Percentiles rank a stretch among this genome's conserved stretches.
phyloP scores from a whole-genome alignment of 257 asterid genomes.

The Schizonepeta tenuifolia region DNA sequence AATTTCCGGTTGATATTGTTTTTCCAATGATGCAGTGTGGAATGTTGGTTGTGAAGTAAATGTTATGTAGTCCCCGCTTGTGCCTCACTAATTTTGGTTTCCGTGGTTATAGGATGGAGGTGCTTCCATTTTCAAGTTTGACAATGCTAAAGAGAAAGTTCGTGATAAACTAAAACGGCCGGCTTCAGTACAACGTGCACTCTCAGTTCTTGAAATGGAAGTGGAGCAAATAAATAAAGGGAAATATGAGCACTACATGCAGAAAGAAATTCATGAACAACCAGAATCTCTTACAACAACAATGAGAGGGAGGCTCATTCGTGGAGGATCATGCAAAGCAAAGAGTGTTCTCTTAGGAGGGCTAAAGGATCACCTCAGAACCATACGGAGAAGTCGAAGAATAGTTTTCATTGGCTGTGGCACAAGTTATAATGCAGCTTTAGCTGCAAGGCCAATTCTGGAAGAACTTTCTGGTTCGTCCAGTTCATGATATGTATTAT shows the following conservation, averaged over 20 bases:
- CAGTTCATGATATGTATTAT: not conserved
- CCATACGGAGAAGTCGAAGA: slow-evolving; percentile 94
- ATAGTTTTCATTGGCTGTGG: slow-evolving; percentile 97
- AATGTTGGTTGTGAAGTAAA: not conserved
- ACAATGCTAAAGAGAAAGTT: slow-evolving; percentile 55
- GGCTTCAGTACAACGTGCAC: slow-evolving; percentile 91
- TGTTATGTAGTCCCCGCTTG: not conserved
- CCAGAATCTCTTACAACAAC: slow-evolving; percentile 93
- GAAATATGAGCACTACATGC: slow-evolving; percentile 94
- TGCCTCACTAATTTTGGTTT: slow-evolving; percentile 28
- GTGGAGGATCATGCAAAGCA: slow-evolving; percentile 89
- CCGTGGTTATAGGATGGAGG: slow-evolving; percentile 76
- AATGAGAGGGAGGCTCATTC: slow-evolving; percentile 95
- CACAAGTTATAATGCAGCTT: slow-evolving; percentile 96
- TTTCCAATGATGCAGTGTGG: not conserved
- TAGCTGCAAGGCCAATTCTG: slow-evolving; percentile 89
- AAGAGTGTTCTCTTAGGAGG: slow-evolving; percentile 97
- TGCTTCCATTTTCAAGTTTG: slow-evolving; percentile 82
- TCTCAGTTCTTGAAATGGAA: slow-evolving; percentile 94
- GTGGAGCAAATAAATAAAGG: slow-evolving; percentile 98
- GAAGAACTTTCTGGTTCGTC: slow-evolving; percentile 95
- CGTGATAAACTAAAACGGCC: slow-evolving; percentile 64
- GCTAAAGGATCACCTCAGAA: slow-evolving; percentile 89
- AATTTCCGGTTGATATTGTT: not conserved
- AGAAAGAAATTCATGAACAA: slow-evolving; percentile 98